A percentile compares a stretch with the other conserved stretches of the same genome.
Evolutionary conservation across 2,329 filamentous ascomycete genomes (phyloP).

Genomic region (Pseudogymnoascus sp.): DNA sequence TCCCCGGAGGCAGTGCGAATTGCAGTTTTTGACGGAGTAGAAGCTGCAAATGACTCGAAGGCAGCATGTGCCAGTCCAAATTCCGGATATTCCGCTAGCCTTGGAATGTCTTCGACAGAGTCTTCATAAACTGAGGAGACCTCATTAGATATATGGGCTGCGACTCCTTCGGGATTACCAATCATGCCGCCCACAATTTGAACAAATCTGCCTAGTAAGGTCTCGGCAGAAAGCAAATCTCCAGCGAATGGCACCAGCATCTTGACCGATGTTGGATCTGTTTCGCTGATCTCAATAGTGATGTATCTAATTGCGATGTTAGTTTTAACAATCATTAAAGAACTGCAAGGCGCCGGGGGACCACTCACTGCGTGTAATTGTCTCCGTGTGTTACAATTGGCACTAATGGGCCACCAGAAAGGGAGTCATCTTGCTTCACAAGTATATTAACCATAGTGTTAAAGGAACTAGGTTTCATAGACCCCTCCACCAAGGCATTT

Average conservation of each 20-base stretch:
- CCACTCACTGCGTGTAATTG: conserved; percentile 1
- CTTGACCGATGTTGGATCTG: conserved; percentile 2
- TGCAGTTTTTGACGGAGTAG: background rate
- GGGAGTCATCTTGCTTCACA: background rate
- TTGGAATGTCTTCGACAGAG: background rate
- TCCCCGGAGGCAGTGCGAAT: background rate
- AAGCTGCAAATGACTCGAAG: background rate
- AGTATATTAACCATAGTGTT: conserved; percentile 10
- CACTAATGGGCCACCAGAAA: background rate
- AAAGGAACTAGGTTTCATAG: background rate
- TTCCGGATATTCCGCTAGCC: background rate
- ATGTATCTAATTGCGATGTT: background rate
- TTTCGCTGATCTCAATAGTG: conserved; percentile 5
- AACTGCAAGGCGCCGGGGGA: background rate
- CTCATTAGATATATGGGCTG: background rate
- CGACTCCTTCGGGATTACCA: background rate
- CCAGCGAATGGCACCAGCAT: background rate
- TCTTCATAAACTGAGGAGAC: background rate
- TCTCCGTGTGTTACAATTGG: background rate
- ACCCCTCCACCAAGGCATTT: background rate
- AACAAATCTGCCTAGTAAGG: background rate
- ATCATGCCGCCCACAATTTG: background rate
- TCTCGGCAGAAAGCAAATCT: background rate
- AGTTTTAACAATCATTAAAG: background rate
- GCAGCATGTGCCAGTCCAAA: background rate